A percentile compares a stretch with the other conserved stretches of the same genome.
Conservation (phyloP, 176 grass and related monocot species). For the Canna indica region DNA sequence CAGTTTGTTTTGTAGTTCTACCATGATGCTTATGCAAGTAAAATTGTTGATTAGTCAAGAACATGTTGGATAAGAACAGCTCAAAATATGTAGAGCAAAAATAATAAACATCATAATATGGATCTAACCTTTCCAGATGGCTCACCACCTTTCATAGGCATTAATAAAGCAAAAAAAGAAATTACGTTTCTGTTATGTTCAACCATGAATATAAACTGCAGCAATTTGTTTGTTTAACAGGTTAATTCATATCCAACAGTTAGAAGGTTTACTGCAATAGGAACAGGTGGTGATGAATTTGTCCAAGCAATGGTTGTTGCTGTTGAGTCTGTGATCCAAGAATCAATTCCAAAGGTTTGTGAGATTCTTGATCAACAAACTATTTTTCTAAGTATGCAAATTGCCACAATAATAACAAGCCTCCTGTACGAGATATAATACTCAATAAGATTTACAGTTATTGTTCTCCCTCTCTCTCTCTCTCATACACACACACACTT, state of each 20-base stretch:
- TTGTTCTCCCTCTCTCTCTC: no score
- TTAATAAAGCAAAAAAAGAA: background rate
- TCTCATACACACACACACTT: no score
- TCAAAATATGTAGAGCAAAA: background rate
- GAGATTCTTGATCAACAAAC: background rate
- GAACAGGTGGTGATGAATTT: slow-evolving; percentile 94
- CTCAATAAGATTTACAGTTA: background rate
- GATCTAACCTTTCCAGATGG: background rate
- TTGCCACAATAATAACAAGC: background rate
- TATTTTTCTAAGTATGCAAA: background rate
- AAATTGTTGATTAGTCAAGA: background rate
- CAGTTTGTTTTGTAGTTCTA: no score
- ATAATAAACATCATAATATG: background rate
- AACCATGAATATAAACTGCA: background rate
- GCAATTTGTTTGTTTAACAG: slow-evolving; percentile 24
- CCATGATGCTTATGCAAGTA: background rate
- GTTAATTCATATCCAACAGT: slow-evolving; percentile 90
- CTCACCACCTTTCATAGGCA: background rate
- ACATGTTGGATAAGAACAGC: background rate
- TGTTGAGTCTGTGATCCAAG: slow-evolving; percentile 92
- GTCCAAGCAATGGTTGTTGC: slow-evolving; percentile 85
- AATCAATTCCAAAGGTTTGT: slow-evolving; percentile 73
- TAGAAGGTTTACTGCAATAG: slow-evolving; percentile 95
- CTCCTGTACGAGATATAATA: no score
- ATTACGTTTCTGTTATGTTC: background rate